Evolutionary conservation across 257 asterid genomes (phyloP), one percentile per base, ranked within the genome.

Genomic region (Solanum rostratum): DNA sequence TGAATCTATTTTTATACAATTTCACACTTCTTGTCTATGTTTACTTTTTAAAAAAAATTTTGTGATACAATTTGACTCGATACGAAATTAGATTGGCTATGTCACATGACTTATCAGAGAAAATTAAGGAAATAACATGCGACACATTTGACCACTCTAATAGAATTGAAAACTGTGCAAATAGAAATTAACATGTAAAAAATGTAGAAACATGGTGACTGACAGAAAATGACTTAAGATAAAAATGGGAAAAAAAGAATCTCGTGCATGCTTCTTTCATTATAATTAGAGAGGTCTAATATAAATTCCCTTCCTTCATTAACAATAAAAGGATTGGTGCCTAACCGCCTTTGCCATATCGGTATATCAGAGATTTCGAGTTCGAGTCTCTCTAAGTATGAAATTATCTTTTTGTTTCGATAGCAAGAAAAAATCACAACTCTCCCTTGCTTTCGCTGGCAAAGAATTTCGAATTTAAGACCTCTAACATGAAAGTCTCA

Each of bases 151-250:
- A 69, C 79, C 49, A 37, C 27, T 69, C 27, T 37, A 18, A 68
- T 69, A 37, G 18, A 69, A 37, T 19, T 19, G 80, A 43, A 13
- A 8, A 12, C 11, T 43, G 37, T 12, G 37, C 53, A 45, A 43
- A 11, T 71, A 20, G 53, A 43, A 59, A 68, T 52, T 52, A 52
- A 71, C 19, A 71, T 43, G 8, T 24, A 22, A 24, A 74, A 46
- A 16, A 24, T 50, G 18, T 9, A 46, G 4, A 74, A 74, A 50
- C 46, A 27, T 9, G 24, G 46, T 63, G 33, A 81, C 73, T 46
- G 86, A 74, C 73, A 63, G 83, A 81, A n/a, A 82, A 22, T 19
- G 89, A 74, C 79, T 33, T 68, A 18, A 78, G 88, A 85, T 53
- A 55, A 37, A 50, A 83, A 80, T 57, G 70, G 84, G 2, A 80